Evolutionary conservation across 768 basidiomycete genomes (phyloP).

Genomic region (Auriscalpium orientale): DNA sequence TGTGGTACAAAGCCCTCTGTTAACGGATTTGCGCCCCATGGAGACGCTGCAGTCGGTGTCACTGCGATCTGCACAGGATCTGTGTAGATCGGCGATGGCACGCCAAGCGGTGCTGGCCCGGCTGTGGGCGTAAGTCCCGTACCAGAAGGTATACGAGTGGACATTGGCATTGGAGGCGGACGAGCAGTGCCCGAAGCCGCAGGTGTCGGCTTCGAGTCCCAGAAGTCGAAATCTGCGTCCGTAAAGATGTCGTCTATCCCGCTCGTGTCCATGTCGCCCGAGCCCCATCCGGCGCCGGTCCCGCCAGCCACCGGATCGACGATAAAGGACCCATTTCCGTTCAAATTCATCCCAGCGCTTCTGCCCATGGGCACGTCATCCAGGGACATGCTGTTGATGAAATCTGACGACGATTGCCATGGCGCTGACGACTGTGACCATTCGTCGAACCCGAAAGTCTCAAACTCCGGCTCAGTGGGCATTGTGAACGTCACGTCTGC

Average conservation of each 20-base stretch:
- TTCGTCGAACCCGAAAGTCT: conserved; percentile 14
- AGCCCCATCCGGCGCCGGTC: conserved; percentile 15
- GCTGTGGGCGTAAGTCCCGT: conserved; percentile 23
- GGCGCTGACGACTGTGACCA: conserved; percentile 17
- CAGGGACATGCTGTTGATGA: conserved; percentile 9
- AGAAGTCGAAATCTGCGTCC: conserved; percentile 86
- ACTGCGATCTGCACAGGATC: conserved; percentile 19
- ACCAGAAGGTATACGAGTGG: conserved; percentile 12
- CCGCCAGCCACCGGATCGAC: conserved; percentile 28
- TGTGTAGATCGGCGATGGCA: conserved; percentile 27
- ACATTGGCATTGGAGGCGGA: conserved; percentile 12
- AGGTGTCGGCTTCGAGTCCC: conserved; percentile 46
- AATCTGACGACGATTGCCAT: conserved; percentile 8
- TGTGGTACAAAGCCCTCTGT: conserved; percentile 3
- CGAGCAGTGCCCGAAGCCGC: conserved; percentile 21
- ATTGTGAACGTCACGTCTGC: conserved; percentile 1
- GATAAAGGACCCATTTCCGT: conserved; percentile 40
- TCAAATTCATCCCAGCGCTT: conserved; percentile 28
- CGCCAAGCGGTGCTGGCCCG: conserved; percentile 25
- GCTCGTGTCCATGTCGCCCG: conserved; percentile 18
- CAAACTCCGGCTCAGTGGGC: conserved; percentile 11
- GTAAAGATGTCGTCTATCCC: conserved; percentile 44
- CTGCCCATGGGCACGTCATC: conserved; percentile 3
- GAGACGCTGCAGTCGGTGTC: conserved; percentile 22
- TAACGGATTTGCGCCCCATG: conserved; percentile 23